These are phyloP conservation scores for Neonothopanus nambi DNA, from an alignment of 1,284 basidiomycete species.

Conservation along the genomic window DNA sequence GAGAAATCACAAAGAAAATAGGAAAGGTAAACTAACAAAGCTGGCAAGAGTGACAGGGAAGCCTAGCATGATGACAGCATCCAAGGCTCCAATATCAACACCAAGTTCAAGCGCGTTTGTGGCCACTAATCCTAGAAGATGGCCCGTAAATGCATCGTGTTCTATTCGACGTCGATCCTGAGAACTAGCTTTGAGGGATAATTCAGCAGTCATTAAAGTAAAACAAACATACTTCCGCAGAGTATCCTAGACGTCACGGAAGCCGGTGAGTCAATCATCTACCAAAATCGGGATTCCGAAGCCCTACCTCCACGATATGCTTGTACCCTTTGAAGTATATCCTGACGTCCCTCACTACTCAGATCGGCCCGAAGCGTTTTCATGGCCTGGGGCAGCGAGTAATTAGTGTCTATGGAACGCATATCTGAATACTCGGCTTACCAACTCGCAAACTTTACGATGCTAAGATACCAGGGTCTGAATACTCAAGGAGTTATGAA, in stretches of 20 bases:
- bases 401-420: background rate
- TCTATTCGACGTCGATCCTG: conserved; percentile 86
- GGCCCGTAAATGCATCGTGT: conserved; percentile 82
- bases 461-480: conserved; percentile 43
- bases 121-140: conserved; percentile 84
- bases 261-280: background rate
- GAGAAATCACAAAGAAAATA: background rate
- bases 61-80: conserved; percentile 88
- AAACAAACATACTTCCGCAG: conserved; percentile 40
- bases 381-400: conserved; percentile 56
- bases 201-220: background rate
- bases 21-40: conserved; percentile 51
- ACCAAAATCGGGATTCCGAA: conserved; percentile 25
- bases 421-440: conserved; percentile 32
- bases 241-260: conserved; percentile 67
- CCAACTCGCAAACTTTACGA: conserved; percentile 81
- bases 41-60: conserved; percentile 82
- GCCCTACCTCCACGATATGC: conserved; percentile 81
- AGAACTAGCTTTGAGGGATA: conserved; percentile 1
- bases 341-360: conserved; percentile 72
- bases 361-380: conserved; percentile 76
- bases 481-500: background rate
- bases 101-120: conserved; percentile 92
- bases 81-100: conserved; percentile 86
- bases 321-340: conserved; percentile 78